Base-by-base conservation (phyloP, 148 eudicot species). In the Cornus controversa region DNA sequence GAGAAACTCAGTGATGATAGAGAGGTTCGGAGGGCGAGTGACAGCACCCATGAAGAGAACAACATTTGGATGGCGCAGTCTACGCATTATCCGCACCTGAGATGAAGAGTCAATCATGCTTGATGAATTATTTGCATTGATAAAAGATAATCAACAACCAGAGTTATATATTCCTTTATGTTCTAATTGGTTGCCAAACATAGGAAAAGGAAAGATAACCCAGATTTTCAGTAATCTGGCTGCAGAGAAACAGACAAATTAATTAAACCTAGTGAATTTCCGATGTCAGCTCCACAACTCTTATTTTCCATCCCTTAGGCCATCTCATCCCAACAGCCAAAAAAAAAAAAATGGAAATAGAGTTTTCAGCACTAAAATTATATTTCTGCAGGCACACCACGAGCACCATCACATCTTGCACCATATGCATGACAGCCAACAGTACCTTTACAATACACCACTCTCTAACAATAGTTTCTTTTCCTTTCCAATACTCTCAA, bases 1-100 rank as follows among this genome's bases (percentile, higher is more conserved):
- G 69, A 96, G 94, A 85, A 90, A 96, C 82, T 96, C 99, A 23
- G 95, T 90, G 72, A 96, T 85, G 72, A 96, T 96, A 36, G 99
- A 96, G 70, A 96, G 96, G 75, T 96, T 86, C 36, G 99, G 99
- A 65, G 99, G 98, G 26, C 99, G 93, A 79, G 99, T 96, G 75
- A 96, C 98, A 74, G 99, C 99, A 82, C 99, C 99, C 99, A 96
- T 92, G 86, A 93, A 96, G 79, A 90, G 87, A 81, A 96, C 98
- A 69, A 96, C 93, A 87, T 93, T 96, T 66, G 92, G 97, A 92
- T 96, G 97, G 25, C 98, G 95, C 85, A 93, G 89, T 85, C 98
- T 87, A 14, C 93, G 98, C 99, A 96, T 96, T 57, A 96, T 96
- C 50, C 98, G 93, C 70, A 96, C 98, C 99, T 96, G 86, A 62